Percentiles rank a stretch among this genome's conserved stretches.
These are phyloP conservation scores for Lavandula angustifolia DNA, from an alignment of 257 asterid species.

Conservation along the genomic window DNA sequence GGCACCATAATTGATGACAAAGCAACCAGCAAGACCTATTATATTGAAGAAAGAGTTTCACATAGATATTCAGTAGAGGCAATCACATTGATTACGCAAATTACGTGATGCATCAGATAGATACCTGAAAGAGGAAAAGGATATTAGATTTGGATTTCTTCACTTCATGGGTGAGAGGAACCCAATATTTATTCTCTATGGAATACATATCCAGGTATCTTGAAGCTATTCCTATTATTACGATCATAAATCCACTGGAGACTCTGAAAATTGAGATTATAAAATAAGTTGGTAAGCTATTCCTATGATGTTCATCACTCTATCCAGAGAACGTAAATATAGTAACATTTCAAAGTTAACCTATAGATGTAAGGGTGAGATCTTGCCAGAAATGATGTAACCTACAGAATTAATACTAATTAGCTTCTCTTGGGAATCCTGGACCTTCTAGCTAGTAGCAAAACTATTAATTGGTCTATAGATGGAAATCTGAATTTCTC, in stretches of 20 bases:
- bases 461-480: neutral
- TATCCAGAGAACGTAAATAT: neutral
- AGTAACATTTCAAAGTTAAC: neutral
- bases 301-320: conserved; percentile 8
- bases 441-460: neutral
- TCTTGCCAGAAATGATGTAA: neutral
- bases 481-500: neutral
- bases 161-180: conserved; percentile 49
- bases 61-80: conserved; percentile 24
- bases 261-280: conserved; percentile 43
- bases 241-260: conserved; percentile 68
- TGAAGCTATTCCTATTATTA: conserved; percentile 64
- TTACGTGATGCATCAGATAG: conserved; percentile 27
- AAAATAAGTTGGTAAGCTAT: conserved; percentile 19
- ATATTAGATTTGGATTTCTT: conserved; percentile 51
- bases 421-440: conserved; percentile 8
- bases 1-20: conserved; percentile 80
- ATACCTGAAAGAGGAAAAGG: conserved; percentile 82
- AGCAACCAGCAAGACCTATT: conserved; percentile 72
- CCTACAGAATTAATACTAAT: neutral
- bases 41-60: conserved; percentile 29
- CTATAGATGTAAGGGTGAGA: neutral
- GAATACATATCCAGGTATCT: conserved; percentile 58
- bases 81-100: conserved; percentile 18
- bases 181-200: conserved; percentile 53